Base-by-base conservation (phyloP, 2,329 filamentous ascomycete genomes). In the Stemphylium lycopersici region DNA sequence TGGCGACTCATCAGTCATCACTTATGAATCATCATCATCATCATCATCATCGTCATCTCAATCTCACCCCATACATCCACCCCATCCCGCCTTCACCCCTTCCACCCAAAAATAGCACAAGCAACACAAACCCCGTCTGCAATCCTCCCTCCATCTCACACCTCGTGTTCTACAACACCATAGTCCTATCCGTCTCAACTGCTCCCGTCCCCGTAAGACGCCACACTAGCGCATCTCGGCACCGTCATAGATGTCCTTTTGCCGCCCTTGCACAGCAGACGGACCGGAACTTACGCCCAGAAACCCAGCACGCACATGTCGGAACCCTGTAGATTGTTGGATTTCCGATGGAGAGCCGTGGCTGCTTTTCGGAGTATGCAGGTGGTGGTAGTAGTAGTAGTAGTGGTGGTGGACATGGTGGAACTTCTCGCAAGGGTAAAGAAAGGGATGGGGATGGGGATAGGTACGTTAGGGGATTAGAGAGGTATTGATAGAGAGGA, bases 291-390 rank as follows among this genome's bases (percentile, higher is more conserved):
- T 10, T 20, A 13, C 16, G 20, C 3, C 4, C 4, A 4, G 3
- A 37, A 37, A 18, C 15, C 15, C 11, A 38, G n/a, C 11, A 5
- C n/a, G 7, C 34, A n/a, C 15, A 22, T n/a, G 22, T 6, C 7
- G 2, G 5, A 6, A 11, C 8, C 36, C 11, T 11, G 36, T 38
- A 18, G 42, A 31, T 33, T 43, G 11, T 16, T 13, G 12, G 15
- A 12, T 20, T 12, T 48, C 62, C 61, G 63, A 54, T 59, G 63
- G 63, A 60, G 63, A 66, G 58, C 62, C 62, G 62, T 49, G 31
- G 41, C 34, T 29, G 26, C 26, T 11, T 40, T 29, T 18, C 13
- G 44, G 29, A 13, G 16, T 10, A 29, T 4, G 20, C 36, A 8
- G 36, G 16, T 11, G 36, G 36, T 20, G 36, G 36, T 24, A 6